Evolutionary conservation across 2,329 filamentous ascomycete species (phyloP), one percentile per base, ranked within the genome.

Genomic region (Epichloe scottii): DNA sequence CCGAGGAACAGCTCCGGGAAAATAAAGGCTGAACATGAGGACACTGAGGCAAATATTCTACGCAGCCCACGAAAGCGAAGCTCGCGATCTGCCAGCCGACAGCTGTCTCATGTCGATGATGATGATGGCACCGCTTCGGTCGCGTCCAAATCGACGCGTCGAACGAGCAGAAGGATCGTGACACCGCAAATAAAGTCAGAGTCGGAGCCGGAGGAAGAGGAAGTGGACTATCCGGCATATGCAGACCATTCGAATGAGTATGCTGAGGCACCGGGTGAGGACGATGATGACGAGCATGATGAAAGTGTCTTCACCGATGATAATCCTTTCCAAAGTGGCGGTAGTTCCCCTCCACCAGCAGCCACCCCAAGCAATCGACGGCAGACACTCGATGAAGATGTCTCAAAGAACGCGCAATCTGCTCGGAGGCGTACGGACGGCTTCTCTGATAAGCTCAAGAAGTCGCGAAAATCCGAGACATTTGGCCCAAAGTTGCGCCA

Each of bases 251-350:
- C 74, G 58, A 81, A 83, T n/a, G 94, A 49, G 34, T 34, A 41
- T 21, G 6, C 93, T 4, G 35, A 48, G 5, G n/a, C 21, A 2
- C 48, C 43, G 14, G 39, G 48, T 4, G 51, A 54, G 15, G 4
- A 35, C 7, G 44, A 6, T 15, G 41, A 11, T 26, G 15, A 56
- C 21, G 68, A 71, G 39, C 74, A 77, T 6, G 76, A 78, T 35
- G 55, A 58, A 35, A 85, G 76, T 60, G 84, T 86, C 34, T 97
- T 97, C 66, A 89, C 85, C 1, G 78, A 84, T 58, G 89, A 96
- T 50, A 97, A 97, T 61, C 90, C 91, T 0, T 97, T 97, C 63
- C 91, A 97, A 65, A 87, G 86, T 62, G 85, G 89, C 40, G 50
- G 53, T 3, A 86, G 84, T 65, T 85, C 87, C 10, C 83, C 87